Evolutionary conservation across 2,329 filamentous ascomycete species (phyloP).

Genomic region (Tricladium varicosporioides): DNA sequence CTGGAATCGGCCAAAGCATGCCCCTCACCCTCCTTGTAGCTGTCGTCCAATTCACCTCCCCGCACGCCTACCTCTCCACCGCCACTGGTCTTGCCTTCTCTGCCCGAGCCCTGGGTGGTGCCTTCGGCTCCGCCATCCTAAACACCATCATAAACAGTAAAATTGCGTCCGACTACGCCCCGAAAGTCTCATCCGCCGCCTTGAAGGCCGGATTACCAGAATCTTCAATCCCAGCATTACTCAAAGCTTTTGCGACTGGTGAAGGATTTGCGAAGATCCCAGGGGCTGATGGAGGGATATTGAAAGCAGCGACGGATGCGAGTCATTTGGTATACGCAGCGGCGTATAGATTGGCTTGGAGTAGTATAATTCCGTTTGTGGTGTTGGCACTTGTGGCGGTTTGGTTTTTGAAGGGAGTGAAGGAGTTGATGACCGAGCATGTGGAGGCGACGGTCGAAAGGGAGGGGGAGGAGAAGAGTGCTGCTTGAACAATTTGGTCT

Average conservation of each 20-base stretch:
- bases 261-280: constrained; percentile 32
- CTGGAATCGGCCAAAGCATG: constrained; percentile 48
- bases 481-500: constrained; percentile 7
- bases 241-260: constrained; percentile 41
- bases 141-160: constrained; percentile 51
- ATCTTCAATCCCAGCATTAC: constrained; percentile 37
- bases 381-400: constrained; percentile 46
- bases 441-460: constrained; percentile 51
- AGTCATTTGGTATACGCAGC: constrained; percentile 45
- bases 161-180: constrained; percentile 39
- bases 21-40: constrained; percentile 50
- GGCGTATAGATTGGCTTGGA: constrained; percentile 49
- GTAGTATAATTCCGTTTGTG: constrained; percentile 50
- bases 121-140: constrained; percentile 51
- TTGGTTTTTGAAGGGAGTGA: constrained; percentile 44
- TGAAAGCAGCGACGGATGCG: constrained; percentile 38
- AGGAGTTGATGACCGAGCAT: constrained; percentile 52
- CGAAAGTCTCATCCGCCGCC: constrained; percentile 41
- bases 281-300: constrained; percentile 39
- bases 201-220: constrained; percentile 41
- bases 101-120: constrained; percentile 50
- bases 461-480: constrained; percentile 15
- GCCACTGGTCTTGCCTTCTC: constrained; percentile 53
- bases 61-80: constrained; percentile 50
- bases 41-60: constrained; percentile 51